Conservation (phyloP, 2,329 filamentous ascomycete genomes). For the Xylaria arbuscula region DNA sequence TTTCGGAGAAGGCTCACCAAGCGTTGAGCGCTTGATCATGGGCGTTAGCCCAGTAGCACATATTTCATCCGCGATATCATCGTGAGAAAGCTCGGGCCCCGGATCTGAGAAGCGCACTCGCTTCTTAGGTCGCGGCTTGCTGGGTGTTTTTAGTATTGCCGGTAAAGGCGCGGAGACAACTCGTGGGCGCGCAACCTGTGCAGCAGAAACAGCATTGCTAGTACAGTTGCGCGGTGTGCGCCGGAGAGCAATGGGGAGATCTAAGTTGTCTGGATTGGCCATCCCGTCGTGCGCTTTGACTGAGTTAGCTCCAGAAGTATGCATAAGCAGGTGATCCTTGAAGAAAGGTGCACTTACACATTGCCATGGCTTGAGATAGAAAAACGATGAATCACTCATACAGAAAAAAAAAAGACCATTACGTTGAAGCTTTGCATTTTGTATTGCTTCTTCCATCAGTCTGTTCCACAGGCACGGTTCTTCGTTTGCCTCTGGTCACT, state of each 20-base stretch:
- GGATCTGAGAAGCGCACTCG: slow-evolving; percentile 71
- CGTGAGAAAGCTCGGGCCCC: slow-evolving; percentile 53
- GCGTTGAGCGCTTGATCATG: slow-evolving; percentile 64
- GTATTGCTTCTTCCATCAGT: neutral
- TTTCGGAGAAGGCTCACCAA: slow-evolving; percentile 52
- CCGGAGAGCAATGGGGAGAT: slow-evolving; percentile 67
- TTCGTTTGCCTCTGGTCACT: slow-evolving; percentile 6
- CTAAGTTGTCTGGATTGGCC: slow-evolving; percentile 40
- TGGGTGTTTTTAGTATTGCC: slow-evolving; percentile 45
- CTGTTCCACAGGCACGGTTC: slow-evolving; percentile 14
- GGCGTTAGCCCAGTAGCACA: slow-evolving; percentile 67
- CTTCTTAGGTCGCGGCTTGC: slow-evolving; percentile 54
- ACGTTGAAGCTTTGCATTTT: neutral
- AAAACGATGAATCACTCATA: neutral
- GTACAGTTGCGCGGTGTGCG: slow-evolving; percentile 61
- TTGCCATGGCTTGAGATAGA: neutral
- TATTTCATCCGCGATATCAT: slow-evolving; percentile 38
- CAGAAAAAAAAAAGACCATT: neutral
- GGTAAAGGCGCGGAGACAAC: slow-evolving; percentile 35
- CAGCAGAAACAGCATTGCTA: slow-evolving; percentile 32
- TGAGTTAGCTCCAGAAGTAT: neutral
- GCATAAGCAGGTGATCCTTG: slow-evolving; percentile 3
- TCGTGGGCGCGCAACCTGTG: slow-evolving; percentile 38
- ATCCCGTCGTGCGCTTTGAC: slow-evolving; percentile 35
- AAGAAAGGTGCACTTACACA: neutral